phyloP scores from a whole-genome alignment of 1,139 yeast genomes.

The Suhomyces guaymorum region DNA sequence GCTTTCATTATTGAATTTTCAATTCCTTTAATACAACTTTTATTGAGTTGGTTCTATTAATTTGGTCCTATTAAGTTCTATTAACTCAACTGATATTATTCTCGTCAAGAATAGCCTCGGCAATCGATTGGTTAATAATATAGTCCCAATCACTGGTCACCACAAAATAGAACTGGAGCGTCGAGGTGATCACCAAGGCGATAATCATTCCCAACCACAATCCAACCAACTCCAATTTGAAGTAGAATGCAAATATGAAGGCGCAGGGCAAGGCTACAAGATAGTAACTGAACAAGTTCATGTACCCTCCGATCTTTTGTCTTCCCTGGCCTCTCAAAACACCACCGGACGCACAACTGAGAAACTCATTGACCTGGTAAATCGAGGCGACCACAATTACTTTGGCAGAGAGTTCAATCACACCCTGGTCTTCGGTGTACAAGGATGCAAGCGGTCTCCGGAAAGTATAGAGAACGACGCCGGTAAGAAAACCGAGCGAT shows the following conservation, averaged over 20 bases:
- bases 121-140: conserved; percentile 46
- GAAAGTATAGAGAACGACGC: conserved; percentile 36
- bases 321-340: conserved; percentile 68
- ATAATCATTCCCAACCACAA: conserved; percentile 65
- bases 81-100: conserved; percentile 23
- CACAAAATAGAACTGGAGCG: conserved; percentile 48
- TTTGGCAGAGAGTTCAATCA: conserved; percentile 49
- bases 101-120: conserved; percentile 42
- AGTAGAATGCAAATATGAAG: conserved; percentile 51
- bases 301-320: conserved; percentile 63
- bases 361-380: conserved; percentile 58
- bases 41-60: no score
- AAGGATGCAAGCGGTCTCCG: conserved; percentile 46
- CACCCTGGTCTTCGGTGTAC: conserved; percentile 52
- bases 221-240: conserved; percentile 49
- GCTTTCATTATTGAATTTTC: no score
- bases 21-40: no score
- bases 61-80: no score
- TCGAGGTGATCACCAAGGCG: conserved; percentile 51
- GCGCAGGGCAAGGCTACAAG: conserved; percentile 61
- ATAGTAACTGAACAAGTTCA: conserved; percentile 59
- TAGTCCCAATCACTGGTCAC: conserved; percentile 56
- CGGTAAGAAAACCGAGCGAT: conserved; percentile 45
- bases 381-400: conserved; percentile 58
- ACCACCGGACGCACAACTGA: conserved; percentile 59